Evolutionary conservation across 1,139 yeast genomes (phyloP).

Genomic region (Scheffersomyces segobiensis): DNA sequence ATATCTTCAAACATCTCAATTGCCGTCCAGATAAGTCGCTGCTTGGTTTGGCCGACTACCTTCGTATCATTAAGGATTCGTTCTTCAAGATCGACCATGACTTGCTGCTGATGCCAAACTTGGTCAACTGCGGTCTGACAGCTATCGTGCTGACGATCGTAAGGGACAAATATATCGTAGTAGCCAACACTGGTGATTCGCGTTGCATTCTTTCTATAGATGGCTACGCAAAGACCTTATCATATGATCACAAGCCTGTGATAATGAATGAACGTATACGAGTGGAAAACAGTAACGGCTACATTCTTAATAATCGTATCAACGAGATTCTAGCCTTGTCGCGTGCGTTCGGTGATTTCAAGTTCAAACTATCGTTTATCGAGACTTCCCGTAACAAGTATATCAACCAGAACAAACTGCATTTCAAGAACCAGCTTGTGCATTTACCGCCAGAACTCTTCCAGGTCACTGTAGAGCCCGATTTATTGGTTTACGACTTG

Average conservation of each 20-base stretch:
- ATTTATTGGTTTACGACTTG: constrained; percentile 55
- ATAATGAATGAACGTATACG: constrained; percentile 74
- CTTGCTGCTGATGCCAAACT: constrained; percentile 43
- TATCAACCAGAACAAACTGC: constrained; percentile 21
- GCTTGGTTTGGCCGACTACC: constrained; percentile 14
- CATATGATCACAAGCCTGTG: constrained; percentile 77
- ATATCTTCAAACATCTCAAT: constrained; percentile 31
- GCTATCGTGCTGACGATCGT: constrained; percentile 59
- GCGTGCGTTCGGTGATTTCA: constrained; percentile 77
- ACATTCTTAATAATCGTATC: constrained; percentile 65
- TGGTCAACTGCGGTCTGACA: constrained; percentile 64
- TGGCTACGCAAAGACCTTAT: constrained; percentile 59
- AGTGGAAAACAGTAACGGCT: constrained; percentile 74
- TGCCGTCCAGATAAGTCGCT: constrained; percentile 4
- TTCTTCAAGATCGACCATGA: constrained; percentile 61
- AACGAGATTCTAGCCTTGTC: constrained; percentile 73
- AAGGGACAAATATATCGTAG: constrained; percentile 48
- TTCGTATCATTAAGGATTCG: constrained; percentile 47
- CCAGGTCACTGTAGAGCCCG: constrained; percentile 73
- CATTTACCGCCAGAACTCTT: constrained; percentile 42
- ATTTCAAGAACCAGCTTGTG: constrained; percentile 15
- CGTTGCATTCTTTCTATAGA: constrained; percentile 58
- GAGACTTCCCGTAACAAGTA: constrained; percentile 32
- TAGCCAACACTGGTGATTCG: constrained; percentile 77
- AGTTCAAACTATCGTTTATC: constrained; percentile 54